A percentile compares a stretch with the other conserved stretches of the same genome.
These are phyloP conservation scores for Talaromyces albobiverticillius DNA, from an alignment of 2,329 filamentous ascomycete species.

Conservation along the genomic window DNA sequence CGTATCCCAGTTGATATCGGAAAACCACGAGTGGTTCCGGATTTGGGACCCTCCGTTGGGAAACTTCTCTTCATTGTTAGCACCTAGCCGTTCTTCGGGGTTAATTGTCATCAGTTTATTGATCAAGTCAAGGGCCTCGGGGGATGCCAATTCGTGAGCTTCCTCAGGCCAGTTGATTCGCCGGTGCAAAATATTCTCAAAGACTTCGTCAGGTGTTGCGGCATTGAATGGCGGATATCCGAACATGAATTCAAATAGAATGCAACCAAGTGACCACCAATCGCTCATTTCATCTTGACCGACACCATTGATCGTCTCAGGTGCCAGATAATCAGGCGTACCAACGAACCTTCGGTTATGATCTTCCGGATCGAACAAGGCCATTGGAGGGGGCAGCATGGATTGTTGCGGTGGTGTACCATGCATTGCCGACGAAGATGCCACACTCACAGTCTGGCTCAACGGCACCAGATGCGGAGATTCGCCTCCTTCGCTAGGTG, in stretches of 20 bases:
- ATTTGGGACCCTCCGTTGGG: slow-evolving; percentile 87
- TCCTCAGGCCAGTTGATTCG: slow-evolving; percentile 91
- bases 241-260: slow-evolving; percentile 93
- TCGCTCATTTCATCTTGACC: slow-evolving; percentile 97
- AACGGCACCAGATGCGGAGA: slow-evolving; percentile 75
- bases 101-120: slow-evolving; percentile 86
- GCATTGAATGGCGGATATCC: slow-evolving; percentile 94
- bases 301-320: slow-evolving; percentile 91
- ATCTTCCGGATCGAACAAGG: slow-evolving; percentile 92
- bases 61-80: slow-evolving; percentile 80
- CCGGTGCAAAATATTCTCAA: slow-evolving; percentile 89
- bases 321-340: slow-evolving; percentile 93
- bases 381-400: slow-evolving; percentile 89
- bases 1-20: slow-evolving; percentile 81
- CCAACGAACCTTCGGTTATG: slow-evolving; percentile 91
- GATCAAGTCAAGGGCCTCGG: slow-evolving; percentile 90
- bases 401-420: slow-evolving; percentile 55
- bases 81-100: slow-evolving; percentile 75
- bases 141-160: slow-evolving; percentile 72
- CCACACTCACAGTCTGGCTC: slow-evolving; percentile 57
- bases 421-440: slow-evolving; percentile 25
- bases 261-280: slow-evolving; percentile 99
- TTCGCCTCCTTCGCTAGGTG: slow-evolving; percentile 65
- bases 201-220: slow-evolving; percentile 83
- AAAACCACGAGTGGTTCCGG: slow-evolving; percentile 83